Evolutionary conservation across 2,329 filamentous ascomycete species (phyloP).

Genomic region (Colletotrichum graminicola): DNA sequence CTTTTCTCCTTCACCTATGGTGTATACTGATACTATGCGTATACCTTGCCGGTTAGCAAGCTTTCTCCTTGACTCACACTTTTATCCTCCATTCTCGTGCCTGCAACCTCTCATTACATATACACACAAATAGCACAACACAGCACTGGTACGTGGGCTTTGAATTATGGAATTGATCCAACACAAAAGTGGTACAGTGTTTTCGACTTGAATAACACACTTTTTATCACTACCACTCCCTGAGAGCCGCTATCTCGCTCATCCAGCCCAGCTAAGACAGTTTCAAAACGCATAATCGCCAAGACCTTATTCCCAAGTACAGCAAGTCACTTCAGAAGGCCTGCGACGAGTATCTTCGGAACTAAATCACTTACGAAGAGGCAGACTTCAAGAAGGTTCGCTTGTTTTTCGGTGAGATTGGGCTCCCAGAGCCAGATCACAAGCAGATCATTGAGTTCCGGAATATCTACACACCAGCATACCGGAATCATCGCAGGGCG

Average conservation of each 20-base stretch:
- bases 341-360: constrained; percentile 13
- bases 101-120: not conserved
- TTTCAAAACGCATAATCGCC: not conserved
- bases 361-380: constrained; percentile 15
- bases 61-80: not conserved
- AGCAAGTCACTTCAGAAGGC: constrained; percentile 7
- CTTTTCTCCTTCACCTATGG: not conserved
- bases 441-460: constrained; percentile 10
- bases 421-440: constrained; percentile 4
- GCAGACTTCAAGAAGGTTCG: not conserved
- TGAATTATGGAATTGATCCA: not conserved
- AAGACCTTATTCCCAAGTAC: constrained; percentile 18
- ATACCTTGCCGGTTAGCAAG: not conserved
- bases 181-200: not conserved
- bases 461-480: constrained; percentile 5
- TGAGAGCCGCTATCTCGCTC: constrained; percentile 15
- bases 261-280: not conserved
- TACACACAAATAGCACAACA: not conserved
- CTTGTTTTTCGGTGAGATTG: not conserved
- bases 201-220: constrained; percentile 29
- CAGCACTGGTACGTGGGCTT: not conserved
- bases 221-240: constrained; percentile 19
- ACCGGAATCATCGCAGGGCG: constrained; percentile 1
- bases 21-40: no score
- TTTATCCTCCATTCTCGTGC: not conserved